Percentiles rank a stretch among this genome's conserved stretches.
phyloP scores from a whole-genome alignment of 2,329 filamentous ascomycete genomes.

The Calonectria ilicicola region DNA sequence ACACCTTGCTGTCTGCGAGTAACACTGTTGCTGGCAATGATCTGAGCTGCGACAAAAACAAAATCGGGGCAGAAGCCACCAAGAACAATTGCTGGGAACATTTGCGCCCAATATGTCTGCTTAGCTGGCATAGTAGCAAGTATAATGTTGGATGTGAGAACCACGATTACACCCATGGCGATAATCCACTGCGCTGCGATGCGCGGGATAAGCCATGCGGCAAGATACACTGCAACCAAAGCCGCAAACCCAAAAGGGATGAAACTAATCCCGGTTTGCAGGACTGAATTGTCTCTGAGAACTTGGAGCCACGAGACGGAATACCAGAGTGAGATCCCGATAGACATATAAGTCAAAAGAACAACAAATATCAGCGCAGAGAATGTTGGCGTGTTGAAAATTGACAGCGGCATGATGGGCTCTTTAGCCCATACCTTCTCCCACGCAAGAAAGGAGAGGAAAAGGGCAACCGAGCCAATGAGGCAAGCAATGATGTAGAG shows the following conservation, averaged over 20 bases:
- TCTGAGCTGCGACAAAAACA: constrained; percentile 61
- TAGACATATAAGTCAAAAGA: constrained; percentile 59
- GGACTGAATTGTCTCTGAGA: constrained; percentile 52
- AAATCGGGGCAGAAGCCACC: constrained; percentile 57
- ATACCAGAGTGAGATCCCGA: constrained; percentile 63
- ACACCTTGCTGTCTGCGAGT: constrained; percentile 60
- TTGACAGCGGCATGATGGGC: constrained; percentile 59
- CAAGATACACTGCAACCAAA: constrained; percentile 40
- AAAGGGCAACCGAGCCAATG: constrained; percentile 47
- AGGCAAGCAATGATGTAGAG: constrained; percentile 56
- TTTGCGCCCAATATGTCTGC: constrained; percentile 53
- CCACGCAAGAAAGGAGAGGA: constrained; percentile 53
- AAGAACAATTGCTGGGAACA: constrained; percentile 52
- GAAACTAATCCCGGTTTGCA: constrained; percentile 51
- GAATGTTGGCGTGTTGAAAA: constrained; percentile 60
- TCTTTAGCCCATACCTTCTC: constrained; percentile 52
- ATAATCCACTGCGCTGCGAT: constrained; percentile 12
- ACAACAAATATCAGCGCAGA: constrained; percentile 55
- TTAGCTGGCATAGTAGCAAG: constrained; percentile 46
- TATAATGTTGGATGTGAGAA: neutral
- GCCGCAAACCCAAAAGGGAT: constrained; percentile 56
- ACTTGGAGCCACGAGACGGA: constrained; percentile 57
- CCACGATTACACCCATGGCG: neutral
- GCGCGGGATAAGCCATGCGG: constrained; percentile 52
- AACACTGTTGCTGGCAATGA: constrained; percentile 65